Base-by-base conservation (phyloP, 1,284 basidiomycete genomes). In the Leccinum variabile region DNA sequence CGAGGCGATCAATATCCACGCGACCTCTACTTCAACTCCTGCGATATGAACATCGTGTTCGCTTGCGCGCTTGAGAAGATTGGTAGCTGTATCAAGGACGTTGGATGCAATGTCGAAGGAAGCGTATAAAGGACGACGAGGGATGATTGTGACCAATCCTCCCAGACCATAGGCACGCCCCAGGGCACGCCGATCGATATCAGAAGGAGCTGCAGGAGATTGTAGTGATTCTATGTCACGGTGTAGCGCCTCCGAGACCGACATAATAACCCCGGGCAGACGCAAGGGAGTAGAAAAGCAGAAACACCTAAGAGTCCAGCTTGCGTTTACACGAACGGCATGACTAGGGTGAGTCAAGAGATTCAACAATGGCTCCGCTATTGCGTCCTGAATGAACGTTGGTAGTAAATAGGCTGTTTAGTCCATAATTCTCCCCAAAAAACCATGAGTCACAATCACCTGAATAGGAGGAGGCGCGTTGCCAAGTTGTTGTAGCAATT, bases 91-190 rank as follows among this genome's bases (percentile, higher is more conserved):
- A 70, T 97, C 93, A 65, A 98, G 88, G 22, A 97, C 90, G 73
- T 94, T 96, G 22, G 94, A 88, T 54, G 89, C 90, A 68, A 97
- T 86, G 70, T 98, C 97, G 75, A 96, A 95, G 0, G 95, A 97
- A 39, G 97, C 92, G 70, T 99, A 98, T 1, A 99, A 82, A 0
- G 97, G 95, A 5, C 93, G 87, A 59, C 90, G 84, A 0, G 94
- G 91, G 49, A 97, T 92, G 64, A 95, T 83, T 22, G 92, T 89
- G 39, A 98, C 87, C 8, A 99, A 82, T 0, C 92, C 91, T 1
- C 94, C 90, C 16, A 99, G 85, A 8, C 93, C 95, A 66, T 94
- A 92, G 0, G 95, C 89, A 71, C 93, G 94, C 0, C 97, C 97
- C 8, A 95, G 78, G 0, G 95, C 82, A 5, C 94, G 88, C 11